Evolutionary conservation across 495 filamentous ascomycete species (phyloP).

Genomic region (Antarctomyces pellizariae): DNA sequence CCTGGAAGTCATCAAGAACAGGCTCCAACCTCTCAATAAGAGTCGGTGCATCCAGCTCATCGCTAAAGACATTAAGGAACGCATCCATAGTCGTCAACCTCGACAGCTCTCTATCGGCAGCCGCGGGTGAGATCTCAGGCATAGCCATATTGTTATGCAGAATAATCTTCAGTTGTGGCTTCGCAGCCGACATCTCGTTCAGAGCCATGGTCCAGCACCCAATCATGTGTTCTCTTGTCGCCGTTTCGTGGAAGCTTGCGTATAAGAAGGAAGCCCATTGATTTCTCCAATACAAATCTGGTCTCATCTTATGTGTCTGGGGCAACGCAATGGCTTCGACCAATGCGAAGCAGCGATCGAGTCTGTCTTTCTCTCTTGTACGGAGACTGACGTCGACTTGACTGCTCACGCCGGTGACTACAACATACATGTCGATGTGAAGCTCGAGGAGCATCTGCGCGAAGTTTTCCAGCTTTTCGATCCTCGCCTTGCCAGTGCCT

Average conservation of each 20-base stretch:
- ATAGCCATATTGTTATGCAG: constrained; percentile 75
- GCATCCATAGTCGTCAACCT: constrained; percentile 90
- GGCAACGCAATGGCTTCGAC: constrained; percentile 58
- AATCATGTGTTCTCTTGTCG: constrained; percentile 52
- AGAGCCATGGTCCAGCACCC: constrained; percentile 44
- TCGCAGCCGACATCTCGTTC: constrained; percentile 15
- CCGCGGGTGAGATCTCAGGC: constrained; percentile 61
- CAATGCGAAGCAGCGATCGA: too few species aligned
- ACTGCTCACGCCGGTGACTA: constrained; percentile 51
- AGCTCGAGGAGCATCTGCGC: constrained; percentile 68
- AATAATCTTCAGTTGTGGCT: constrained; percentile 28
- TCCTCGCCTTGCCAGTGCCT: too few species aligned
- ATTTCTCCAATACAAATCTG: constrained; percentile 32
- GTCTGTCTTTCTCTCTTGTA: constrained; percentile 36
- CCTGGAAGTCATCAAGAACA: constrained; percentile 35
- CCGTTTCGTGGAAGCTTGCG: constrained; percentile 41
- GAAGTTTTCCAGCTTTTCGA: constrained; percentile 34
- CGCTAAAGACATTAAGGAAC: constrained; percentile 63
- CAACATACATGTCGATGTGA: constrained; percentile 64
- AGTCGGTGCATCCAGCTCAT: constrained; percentile 43
- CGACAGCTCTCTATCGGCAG: constrained; percentile 72
- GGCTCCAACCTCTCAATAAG: constrained; percentile 87
- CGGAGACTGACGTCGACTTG: constrained; percentile 35
- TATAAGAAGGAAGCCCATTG: constrained; percentile 69
- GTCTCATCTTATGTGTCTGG: constrained; percentile 26